Evolutionary conservation across 257 asterid species (phyloP), one percentile per base, ranked within the genome.

Genomic region (Plectranthus barbatus): DNA sequence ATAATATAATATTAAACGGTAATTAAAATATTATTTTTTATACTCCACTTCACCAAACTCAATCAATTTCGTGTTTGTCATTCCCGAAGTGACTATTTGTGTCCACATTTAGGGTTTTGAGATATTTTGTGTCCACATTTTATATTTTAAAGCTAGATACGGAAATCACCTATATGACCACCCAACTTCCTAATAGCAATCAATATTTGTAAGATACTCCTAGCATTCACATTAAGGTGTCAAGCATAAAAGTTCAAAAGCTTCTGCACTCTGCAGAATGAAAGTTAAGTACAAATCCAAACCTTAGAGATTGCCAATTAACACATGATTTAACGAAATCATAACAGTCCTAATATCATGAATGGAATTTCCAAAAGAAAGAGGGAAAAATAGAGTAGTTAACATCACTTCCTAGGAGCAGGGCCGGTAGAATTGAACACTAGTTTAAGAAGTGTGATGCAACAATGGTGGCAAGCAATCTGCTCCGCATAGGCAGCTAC

Each of bases 161-260:
- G n/a, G n/a, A n/a, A n/a, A n/a, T n/a, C n/a, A n/a, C n/a, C n/a
- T n/a, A n/a, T n/a, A n/a, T n/a, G 82, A 78, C 82, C 64, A 60
- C 64, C 36, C 76, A 78, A 70, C 83, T 62, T 50, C 81, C 73
- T 59, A 62, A 29, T 15, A 64, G 69, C 80, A 53, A 70, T 75
- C 61, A 55, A 55, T 40, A 60, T 69, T 62, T 69, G 71, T 64
- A 62, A 44, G 67, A 68, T 64, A n/a, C n/a, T n/a, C n/a, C n/a
- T n/a, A 76, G 56, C 49, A 19, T 58, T 47, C 71, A 34, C 7
- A 36, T 17, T 47, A 54, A 54, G 65, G 52, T 36, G 6, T 15
- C 72, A 67, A 70, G 57, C 72, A 81, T 49, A 72, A 64, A 62
- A 64, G 51, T 71, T 74, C 82, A 76, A 78, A 53, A 12, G 55